Evolutionary conservation across 1,284 basidiomycete species (phyloP).

Genomic region (Mycosarcoma maydis): DNA sequence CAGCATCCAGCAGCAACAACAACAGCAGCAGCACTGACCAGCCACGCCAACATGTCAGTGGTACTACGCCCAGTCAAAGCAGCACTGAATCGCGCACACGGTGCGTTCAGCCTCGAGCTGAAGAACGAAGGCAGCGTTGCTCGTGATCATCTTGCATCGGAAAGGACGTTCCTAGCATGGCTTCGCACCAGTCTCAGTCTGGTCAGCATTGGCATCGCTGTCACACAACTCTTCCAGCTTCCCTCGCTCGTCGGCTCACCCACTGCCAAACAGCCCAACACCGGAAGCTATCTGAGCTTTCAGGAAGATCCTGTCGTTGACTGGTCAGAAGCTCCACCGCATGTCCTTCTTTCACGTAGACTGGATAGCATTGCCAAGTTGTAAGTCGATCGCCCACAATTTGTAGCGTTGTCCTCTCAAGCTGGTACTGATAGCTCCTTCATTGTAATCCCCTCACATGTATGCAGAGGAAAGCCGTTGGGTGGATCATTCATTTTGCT

Average conservation of each 20-base stretch:
- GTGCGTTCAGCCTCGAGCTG: slow-evolving; percentile 43
- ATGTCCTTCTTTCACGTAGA: slow-evolving; percentile 14
- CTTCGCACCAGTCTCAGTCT: slow-evolving; percentile 64
- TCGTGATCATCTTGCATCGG: slow-evolving; percentile 65
- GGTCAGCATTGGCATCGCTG: slow-evolving; percentile 61
- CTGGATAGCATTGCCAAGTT: slow-evolving; percentile 37
- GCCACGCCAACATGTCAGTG: slow-evolving; percentile 23
- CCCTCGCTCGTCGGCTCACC: slow-evolving; percentile 49
- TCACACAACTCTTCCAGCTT: slow-evolving; percentile 64
- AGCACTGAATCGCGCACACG: slow-evolving; percentile 13
- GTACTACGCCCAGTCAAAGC: slow-evolving; percentile 20
- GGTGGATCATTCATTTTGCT: slow-evolving; percentile 56
- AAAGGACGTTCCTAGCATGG: slow-evolving; percentile 67
- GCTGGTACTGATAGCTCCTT: no score
- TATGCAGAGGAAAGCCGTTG: slow-evolving; percentile 59
- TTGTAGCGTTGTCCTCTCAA: slow-evolving; percentile 7
- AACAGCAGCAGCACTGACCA: neutral
- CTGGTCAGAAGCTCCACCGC: slow-evolving; percentile 7
- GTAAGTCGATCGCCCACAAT: no score
- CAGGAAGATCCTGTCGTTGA: slow-evolving; percentile 3
- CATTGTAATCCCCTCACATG: no score
- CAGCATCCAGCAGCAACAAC: no score
- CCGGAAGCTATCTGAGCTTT: slow-evolving; percentile 12
- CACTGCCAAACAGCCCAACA: neutral
- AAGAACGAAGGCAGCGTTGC: slow-evolving; percentile 66